phyloP scores from a whole-genome alignment of 2,329 filamentous ascomycete genomes.

The Raffaelea deltoideospora region DNA sequence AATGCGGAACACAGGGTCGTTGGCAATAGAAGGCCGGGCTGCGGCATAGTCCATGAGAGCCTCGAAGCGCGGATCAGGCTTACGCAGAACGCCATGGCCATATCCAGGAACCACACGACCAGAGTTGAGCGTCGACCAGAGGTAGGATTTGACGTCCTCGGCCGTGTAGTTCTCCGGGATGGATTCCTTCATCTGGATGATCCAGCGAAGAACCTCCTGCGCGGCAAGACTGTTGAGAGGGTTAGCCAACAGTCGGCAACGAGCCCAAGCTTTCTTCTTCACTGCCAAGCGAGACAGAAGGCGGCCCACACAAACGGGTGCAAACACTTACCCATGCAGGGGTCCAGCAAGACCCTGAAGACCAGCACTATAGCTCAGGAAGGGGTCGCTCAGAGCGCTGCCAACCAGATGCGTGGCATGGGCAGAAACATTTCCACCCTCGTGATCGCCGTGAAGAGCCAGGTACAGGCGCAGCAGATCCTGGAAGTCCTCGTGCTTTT shows the following conservation, averaged over 20 bases:
- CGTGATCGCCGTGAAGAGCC: conserved; percentile 92
- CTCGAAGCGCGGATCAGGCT: conserved; percentile 92
- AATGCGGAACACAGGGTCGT: conserved; percentile 82
- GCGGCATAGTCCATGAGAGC: conserved; percentile 92
- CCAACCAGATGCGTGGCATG: conserved; percentile 92
- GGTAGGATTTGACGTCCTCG: conserved; percentile 71
- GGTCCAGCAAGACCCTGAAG: conserved; percentile 93
- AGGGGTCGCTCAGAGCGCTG: conserved; percentile 84
- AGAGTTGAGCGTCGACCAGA: conserved; percentile 86
- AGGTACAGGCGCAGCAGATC: conserved; percentile 89
- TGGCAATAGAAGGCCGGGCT: conserved; percentile 67
- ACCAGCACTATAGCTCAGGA: conserved; percentile 90
- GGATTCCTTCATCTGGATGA: conserved; percentile 82
- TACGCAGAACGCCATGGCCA: conserved; percentile 88
- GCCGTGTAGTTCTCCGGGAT: conserved; percentile 69
- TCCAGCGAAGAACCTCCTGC: conserved; percentile 94
- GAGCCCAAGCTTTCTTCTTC: no score
- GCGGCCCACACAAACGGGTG: conserved; percentile 1
- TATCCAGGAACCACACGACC: conserved; percentile 91
- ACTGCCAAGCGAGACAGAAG: no score
- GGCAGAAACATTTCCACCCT: conserved; percentile 94
- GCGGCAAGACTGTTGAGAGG: conserved; percentile 54
- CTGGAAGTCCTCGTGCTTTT: conserved; percentile 85
- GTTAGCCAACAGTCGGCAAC: not conserved
- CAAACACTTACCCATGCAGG: conserved; percentile 53